These are phyloP conservation scores for Hypoxylon sp. DNA, from an alignment of 2,329 filamentous ascomycete genomes.

Conservation along the genomic window DNA sequence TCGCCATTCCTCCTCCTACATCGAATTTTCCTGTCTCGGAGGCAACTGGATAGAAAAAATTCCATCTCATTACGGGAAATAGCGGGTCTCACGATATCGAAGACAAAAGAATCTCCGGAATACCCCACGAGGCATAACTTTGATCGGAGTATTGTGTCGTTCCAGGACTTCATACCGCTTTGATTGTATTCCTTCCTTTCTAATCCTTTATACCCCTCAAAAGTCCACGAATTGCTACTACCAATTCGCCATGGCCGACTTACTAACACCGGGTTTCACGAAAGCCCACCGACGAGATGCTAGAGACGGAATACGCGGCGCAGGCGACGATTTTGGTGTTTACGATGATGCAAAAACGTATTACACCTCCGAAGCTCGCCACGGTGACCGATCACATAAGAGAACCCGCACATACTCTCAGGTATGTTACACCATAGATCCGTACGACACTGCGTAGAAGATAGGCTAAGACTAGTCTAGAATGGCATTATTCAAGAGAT, in stretches of 20 bases:
- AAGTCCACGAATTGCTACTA: conserved; percentile 26
- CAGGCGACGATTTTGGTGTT: conserved; percentile 62
- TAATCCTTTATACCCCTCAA: conserved; percentile 11
- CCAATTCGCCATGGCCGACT: conserved; percentile 44
- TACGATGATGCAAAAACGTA: conserved; percentile 72
- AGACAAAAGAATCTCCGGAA: conserved; percentile 33
- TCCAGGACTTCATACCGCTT: conserved; percentile 27
- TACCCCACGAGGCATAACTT: conserved; percentile 24
- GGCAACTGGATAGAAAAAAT: conserved; percentile 9
- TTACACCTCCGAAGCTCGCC: conserved; percentile 68
- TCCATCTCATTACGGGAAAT: conserved; percentile 7
- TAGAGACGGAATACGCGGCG: conserved; percentile 50
- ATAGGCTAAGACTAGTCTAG: conserved; percentile 55
- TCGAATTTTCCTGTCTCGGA: conserved; percentile 19
- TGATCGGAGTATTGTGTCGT: conserved; percentile 12
- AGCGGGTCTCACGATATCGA: conserved; percentile 20
- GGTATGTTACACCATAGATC: conserved; percentile 52
- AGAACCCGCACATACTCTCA: conserved; percentile 70
- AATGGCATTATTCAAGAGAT: conserved; percentile 68
- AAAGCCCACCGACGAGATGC: conserved; percentile 38
- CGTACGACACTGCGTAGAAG: conserved; percentile 2
- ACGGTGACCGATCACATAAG: conserved; percentile 62
- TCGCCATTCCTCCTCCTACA: background rate
- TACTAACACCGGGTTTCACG: conserved; percentile 37
- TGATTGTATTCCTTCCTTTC: conserved; percentile 34